These are phyloP conservation scores for Rhodomyrtus tomentosa DNA, from an alignment of 345 rosid species.

Conservation along the genomic window DNA sequence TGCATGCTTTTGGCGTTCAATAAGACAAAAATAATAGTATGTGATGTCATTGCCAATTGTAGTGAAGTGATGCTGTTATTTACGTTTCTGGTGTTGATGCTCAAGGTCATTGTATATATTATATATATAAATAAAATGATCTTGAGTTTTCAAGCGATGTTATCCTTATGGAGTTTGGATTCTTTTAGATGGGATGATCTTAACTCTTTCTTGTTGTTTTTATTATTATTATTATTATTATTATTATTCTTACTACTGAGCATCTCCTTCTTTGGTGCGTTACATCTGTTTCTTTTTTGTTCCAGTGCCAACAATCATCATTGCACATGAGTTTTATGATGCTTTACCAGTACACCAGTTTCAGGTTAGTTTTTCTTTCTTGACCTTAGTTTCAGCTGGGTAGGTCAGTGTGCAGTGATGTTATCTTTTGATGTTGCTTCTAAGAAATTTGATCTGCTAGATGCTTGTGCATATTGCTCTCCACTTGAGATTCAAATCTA, in stretches of 20 bases:
- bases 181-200: neutral
- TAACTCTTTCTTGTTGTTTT: neutral
- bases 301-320: slow-evolving; percentile 71
- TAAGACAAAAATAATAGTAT: neutral
- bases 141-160: neutral
- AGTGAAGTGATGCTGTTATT: neutral
- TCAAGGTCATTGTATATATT: too few species aligned
- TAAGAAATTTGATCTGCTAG: neutral
- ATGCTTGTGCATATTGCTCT: neutral
- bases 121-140: too few species aligned
- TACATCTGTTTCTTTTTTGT: slow-evolving; percentile 6
- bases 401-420: neutral
- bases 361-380: slow-evolving; percentile 46
- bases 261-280: neutral
- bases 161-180: neutral
- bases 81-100: neutral
- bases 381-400: neutral
- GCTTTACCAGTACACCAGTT: slow-evolving; percentile 94
- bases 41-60: neutral
- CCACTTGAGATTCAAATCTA: neutral
- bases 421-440: neutral
- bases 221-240: too few species aligned
- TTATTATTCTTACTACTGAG: too few species aligned
- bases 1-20: neutral
- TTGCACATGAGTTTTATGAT: slow-evolving; percentile 93